phyloP scores from a whole-genome alignment of 2,329 filamentous ascomycete genomes.

The Trichophyton schoenleinii region DNA sequence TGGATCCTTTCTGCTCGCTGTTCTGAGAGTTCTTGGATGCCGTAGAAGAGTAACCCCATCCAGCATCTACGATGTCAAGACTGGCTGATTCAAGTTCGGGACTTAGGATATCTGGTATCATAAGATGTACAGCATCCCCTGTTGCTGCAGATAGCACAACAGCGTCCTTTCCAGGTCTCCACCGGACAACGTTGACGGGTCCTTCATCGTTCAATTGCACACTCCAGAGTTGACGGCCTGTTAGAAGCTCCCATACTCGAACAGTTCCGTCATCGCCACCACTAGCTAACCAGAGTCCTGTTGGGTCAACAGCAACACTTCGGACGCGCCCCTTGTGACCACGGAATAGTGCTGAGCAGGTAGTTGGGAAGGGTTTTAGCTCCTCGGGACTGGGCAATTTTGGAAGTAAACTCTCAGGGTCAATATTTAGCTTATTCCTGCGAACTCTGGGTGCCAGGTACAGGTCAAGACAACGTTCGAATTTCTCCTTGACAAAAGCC shows the following conservation, averaged over 20 bases:
- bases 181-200: constrained; percentile 73
- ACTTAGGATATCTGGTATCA: constrained; percentile 60
- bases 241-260: constrained; percentile 76
- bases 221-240: constrained; percentile 78
- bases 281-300: constrained; percentile 73
- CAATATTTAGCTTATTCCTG: constrained; percentile 91
- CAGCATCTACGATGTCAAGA: constrained; percentile 65
- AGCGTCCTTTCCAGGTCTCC: constrained; percentile 73
- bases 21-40: constrained; percentile 39
- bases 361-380: constrained; percentile 85
- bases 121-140: constrained; percentile 74
- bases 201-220: constrained; percentile 64
- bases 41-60: constrained; percentile 83
- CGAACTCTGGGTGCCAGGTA: constrained; percentile 88
- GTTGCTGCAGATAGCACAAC: constrained; percentile 71
- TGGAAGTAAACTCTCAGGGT: constrained; percentile 80
- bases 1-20: constrained; percentile 54
- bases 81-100: constrained; percentile 63
- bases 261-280: constrained; percentile 91
- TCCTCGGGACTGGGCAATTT: constrained; percentile 90
- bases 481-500: constrained; percentile 83
- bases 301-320: constrained; percentile 71
- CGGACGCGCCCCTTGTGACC: constrained; percentile 84
- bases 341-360: constrained; percentile 72
- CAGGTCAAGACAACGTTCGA: constrained; percentile 87